Evolutionary conservation across 1,139 yeast species (phyloP).

Genomic region (Zygosaccharomyces pseudobailii): DNA sequence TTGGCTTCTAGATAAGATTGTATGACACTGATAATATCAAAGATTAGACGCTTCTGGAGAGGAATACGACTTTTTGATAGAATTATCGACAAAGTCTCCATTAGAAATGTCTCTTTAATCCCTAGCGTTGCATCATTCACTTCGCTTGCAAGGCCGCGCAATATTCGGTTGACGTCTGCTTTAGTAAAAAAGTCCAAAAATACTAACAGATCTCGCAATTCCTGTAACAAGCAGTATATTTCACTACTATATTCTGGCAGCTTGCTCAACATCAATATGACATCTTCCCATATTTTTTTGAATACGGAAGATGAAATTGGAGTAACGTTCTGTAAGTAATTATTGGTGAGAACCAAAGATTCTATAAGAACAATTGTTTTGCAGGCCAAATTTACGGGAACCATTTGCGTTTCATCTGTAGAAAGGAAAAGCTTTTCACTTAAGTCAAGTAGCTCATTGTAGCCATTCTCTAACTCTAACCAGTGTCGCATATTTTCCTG

Average conservation of each 20-base stretch:
- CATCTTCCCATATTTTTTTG: constrained; percentile 20
- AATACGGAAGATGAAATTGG: constrained; percentile 10
- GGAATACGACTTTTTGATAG: constrained; percentile 5
- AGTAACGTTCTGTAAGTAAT: constrained; percentile 8
- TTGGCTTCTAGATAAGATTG: constrained; percentile 10
- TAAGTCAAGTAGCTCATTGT: constrained; percentile 17
- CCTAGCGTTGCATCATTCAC: constrained; percentile 11
- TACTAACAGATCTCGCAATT: constrained; percentile 21
- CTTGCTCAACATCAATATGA: constrained; percentile 19
- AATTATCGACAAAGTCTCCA: constrained; percentile 17
- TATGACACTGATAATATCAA: constrained; percentile 23
- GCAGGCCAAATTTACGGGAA: constrained; percentile 27
- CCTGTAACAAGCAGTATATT: constrained; percentile 22
- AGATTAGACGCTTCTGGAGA: constrained; percentile 12
- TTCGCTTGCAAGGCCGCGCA: constrained; percentile 16
- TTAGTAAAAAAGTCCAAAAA: constrained; percentile 15
- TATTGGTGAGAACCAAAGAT: constrained; percentile 18
- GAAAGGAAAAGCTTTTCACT: constrained; percentile 23
- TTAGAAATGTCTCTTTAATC: constrained; percentile 18
- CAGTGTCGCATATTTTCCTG: constrained; percentile 18
- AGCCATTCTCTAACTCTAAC: constrained; percentile 23
- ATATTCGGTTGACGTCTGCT: constrained; percentile 17
- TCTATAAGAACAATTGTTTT: constrained; percentile 25
- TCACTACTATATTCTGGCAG: constrained; percentile 24
- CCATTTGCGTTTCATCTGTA: constrained; percentile 20